Conservation (phyloP, 2,329 filamentous ascomycete species). For the Xylaria sp. region DNA sequence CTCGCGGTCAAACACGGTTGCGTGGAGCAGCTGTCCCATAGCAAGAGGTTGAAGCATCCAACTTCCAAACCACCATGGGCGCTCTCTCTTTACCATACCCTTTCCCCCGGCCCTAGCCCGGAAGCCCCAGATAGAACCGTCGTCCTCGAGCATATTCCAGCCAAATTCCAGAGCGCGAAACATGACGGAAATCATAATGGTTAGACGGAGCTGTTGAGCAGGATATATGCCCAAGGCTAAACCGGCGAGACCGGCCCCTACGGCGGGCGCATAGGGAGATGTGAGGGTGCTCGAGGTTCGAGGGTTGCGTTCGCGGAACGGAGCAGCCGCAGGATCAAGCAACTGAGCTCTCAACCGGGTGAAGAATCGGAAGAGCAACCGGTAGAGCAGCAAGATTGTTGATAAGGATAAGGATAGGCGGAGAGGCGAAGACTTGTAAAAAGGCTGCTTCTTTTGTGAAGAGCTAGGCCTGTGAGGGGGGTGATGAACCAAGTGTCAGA, state of each 20-base stretch:
- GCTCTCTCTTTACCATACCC: conserved; percentile 62
- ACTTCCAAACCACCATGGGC: conserved; percentile 84
- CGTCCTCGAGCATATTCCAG: conserved; percentile 82
- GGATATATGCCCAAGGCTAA: conserved; percentile 80
- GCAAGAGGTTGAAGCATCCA: conserved; percentile 81
- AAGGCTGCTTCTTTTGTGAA: conserved; percentile 53
- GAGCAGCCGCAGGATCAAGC: conserved; percentile 76
- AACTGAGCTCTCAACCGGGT: conserved; percentile 77
- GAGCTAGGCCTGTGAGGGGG: conserved; percentile 31
- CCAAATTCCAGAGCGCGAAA: conserved; percentile 84
- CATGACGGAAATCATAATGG: conserved; percentile 79
- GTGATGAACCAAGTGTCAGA: too few relatives aligned
- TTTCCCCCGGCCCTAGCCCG: conserved; percentile 47
- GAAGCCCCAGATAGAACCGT: conserved; percentile 69
- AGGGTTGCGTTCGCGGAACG: conserved; percentile 84
- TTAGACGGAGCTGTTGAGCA: conserved; percentile 66
- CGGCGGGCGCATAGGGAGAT: conserved; percentile 80
- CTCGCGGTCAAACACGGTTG: conserved; percentile 77
- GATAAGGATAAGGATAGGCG: conserved; percentile 83
- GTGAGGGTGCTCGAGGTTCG: conserved; percentile 76
- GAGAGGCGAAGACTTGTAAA: conserved; percentile 71
- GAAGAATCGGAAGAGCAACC: conserved; percentile 89
- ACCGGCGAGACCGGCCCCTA: conserved; percentile 89
- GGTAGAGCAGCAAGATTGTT: conserved; percentile 84
- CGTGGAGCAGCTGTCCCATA: conserved; percentile 77